Base-by-base conservation (phyloP, 352 stramenopile genomes). In the Phytophthora fragariaefolia region DNA sequence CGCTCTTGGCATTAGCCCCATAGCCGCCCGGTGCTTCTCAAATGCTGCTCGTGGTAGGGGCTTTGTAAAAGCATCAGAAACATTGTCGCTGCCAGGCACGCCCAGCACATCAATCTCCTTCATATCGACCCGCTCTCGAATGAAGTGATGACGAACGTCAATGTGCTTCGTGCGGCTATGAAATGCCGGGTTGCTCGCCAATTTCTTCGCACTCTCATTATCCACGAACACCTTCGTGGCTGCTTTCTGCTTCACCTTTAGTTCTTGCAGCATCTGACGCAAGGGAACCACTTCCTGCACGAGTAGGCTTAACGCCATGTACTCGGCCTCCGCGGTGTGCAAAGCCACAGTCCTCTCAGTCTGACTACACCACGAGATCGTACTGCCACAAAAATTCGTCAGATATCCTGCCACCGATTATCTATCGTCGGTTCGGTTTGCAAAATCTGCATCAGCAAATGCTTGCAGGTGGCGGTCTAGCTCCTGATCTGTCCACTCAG, bases 21-120 rank as follows among this genome's bases (percentile, higher is more conserved):
- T 47, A 45, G 27, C 26, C 7, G 20, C 34, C 30, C 52, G 32
- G 40, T 73, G 65, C n/a, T 64, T 53, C 43, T 67, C 58, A 63
- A 73, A 68, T n/a, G 17, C 26, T 8, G 45, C 20, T 26, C 64
- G 17, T 50, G 45, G 23, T 7, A 72, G 45, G 27, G 64, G 58
- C 58, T 73, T 69, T 9, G 65, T 69, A 47, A 69, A 66, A 22
- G 58, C 4, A 54, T 73, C 66, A 27, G 66, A 58, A 34, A 73
- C 40, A 49, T 73, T 73, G 24, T 69, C 66, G 22, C 36, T 26
- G 18, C 48, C 48, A 40, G 53, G 30, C 4, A 73, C 43, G 20
- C 58, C 58, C 23, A 61, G 15, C 5, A 69, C 55, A 20, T 57
- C 46, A 55, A 70, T 63, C 40, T 74, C 38, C 0, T 63, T 63